phyloP scores from a whole-genome alignment of 2,329 filamentous ascomycete species.

The Ceratocystis alfenasii region DNA sequence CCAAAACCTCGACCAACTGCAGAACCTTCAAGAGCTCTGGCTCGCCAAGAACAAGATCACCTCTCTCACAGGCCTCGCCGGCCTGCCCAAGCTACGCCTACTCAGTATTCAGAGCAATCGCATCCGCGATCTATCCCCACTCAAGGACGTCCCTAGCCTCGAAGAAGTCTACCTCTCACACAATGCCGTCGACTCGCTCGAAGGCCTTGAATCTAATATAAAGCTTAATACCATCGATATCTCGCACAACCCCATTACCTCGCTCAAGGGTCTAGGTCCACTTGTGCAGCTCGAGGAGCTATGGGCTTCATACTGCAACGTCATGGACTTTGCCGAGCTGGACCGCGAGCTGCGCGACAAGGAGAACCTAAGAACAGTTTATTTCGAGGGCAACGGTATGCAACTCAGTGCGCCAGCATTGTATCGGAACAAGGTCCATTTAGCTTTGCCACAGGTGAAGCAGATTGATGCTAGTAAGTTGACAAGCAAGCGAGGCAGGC shows the following conservation, averaged over 20 bases:
- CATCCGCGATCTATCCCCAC: conserved; percentile 63
- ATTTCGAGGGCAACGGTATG: conserved; percentile 89
- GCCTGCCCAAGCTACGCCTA: conserved; percentile 67
- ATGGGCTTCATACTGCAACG: conserved; percentile 84
- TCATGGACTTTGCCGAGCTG: conserved; percentile 70
- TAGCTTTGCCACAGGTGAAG: conserved; percentile 74
- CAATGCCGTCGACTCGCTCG: conserved; percentile 70
- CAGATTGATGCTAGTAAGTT: conserved; percentile 96
- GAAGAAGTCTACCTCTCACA: conserved; percentile 95
- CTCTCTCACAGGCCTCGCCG: conserved; percentile 62
- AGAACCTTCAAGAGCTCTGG: conserved; percentile 79
- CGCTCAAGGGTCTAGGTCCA: conserved; percentile 57
- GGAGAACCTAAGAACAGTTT: conserved; percentile 71
- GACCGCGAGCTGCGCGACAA: conserved; percentile 70
- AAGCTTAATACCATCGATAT: conserved; percentile 74
- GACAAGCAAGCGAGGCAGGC: not conserved
- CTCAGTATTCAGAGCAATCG: conserved; percentile 94
- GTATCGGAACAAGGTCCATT: conserved; percentile 84
- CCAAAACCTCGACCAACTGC: conserved; percentile 66
- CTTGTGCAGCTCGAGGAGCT: conserved; percentile 71
- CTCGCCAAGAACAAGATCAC: conserved; percentile 94
- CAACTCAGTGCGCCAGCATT: conserved; percentile 68
- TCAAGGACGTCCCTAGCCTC: conserved; percentile 60
- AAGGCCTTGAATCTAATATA: conserved; percentile 54
- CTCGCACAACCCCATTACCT: conserved; percentile 71